Evolutionary conservation across 1,284 basidiomycete genomes (phyloP), one percentile per base, ranked within the genome.

Genomic region (Schizophyllum amplum): DNA sequence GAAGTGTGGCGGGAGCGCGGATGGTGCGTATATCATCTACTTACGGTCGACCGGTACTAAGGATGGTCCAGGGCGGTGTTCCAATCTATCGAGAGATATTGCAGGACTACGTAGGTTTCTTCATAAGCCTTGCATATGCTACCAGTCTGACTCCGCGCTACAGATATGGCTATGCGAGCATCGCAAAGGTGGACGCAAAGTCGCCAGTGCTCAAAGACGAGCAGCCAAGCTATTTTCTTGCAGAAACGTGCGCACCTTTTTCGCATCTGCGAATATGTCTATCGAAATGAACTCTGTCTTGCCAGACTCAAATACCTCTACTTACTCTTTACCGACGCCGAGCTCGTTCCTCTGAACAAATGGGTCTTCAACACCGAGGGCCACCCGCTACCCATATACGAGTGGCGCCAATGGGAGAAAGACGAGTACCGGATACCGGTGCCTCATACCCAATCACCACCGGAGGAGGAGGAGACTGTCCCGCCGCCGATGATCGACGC

Each of bases 1-100:
- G 66, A 69, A 17, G 77, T 75, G 52, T 91, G 89, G 89, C 73
- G 89, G 49, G 81, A 92, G 59, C 79, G 84, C 57, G 90, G 90
- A 1, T 92, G 88, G 86, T 68, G 67, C 49, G 60, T 57, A 9
- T 4, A 24, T 5, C 21, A 9, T 27, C 22, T 26, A 22, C 24
- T 33, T 21, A 21, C 20, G 2, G 25, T 51, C 11, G 5, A 5
- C 5, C 11, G n/a, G 25, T 1, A 52, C 4, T 54, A 9, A 24
- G 27, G 42, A n/a, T 46, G 42, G 42, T 46, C n/a, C 48, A 63
- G 62, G 60, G 67, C 61, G 23, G 81, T 92, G 26, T 93, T 90
- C 66, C 71, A 83, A 63, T 80, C 87, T 1, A 82, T 93, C 53
- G 79, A 89, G 67, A 76, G 73, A 60, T 71, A 80, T 61, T 21